These are phyloP conservation scores for Blastomyces emzantsi DNA, from an alignment of 2,329 filamentous ascomycete species.

Conservation along the genomic window DNA sequence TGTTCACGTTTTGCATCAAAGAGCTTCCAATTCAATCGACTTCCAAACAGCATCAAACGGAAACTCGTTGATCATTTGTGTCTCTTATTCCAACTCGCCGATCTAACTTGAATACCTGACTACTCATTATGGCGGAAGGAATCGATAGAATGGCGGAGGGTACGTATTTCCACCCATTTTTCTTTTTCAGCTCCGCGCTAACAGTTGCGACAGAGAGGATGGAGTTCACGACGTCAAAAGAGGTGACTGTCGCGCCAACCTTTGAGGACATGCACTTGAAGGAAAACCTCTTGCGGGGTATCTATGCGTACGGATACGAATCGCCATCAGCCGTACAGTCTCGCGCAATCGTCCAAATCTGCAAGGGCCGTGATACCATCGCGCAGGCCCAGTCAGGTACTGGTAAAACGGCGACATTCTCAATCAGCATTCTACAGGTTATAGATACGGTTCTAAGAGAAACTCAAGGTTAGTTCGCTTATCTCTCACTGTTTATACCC, in stretches of 20 bases:
- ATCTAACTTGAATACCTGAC: background rate
- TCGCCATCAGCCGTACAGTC: slow-evolving; percentile 97
- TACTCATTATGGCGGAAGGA: slow-evolving; percentile 70
- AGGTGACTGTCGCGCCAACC: slow-evolving; percentile 85
- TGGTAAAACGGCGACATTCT: slow-evolving; percentile 94
- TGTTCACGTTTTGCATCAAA: background rate
- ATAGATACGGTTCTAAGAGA: slow-evolving; percentile 90
- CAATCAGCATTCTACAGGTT: slow-evolving; percentile 90
- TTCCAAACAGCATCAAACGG: background rate
- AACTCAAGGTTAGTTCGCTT: slow-evolving; percentile 55
- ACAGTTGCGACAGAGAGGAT: slow-evolving; percentile 59
- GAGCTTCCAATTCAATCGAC: background rate
- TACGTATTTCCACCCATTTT: slow-evolving; percentile 21
- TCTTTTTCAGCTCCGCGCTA: background rate
- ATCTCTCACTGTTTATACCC: background rate
- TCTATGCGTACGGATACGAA: slow-evolving; percentile 98
- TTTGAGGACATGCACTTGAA: slow-evolving; percentile 97
- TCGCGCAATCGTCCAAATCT: slow-evolving; percentile 95
- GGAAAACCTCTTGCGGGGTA: slow-evolving; percentile 90
- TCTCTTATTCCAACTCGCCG: background rate
- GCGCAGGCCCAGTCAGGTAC: slow-evolving; percentile 96
- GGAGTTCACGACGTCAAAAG: slow-evolving; percentile 97
- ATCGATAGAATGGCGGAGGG: slow-evolving; percentile 84
- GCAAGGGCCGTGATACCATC: slow-evolving; percentile 97
- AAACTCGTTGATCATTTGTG: background rate